Conservation (phyloP, 2,329 filamentous ascomycete species). For the Xylaria polymorpha region DNA sequence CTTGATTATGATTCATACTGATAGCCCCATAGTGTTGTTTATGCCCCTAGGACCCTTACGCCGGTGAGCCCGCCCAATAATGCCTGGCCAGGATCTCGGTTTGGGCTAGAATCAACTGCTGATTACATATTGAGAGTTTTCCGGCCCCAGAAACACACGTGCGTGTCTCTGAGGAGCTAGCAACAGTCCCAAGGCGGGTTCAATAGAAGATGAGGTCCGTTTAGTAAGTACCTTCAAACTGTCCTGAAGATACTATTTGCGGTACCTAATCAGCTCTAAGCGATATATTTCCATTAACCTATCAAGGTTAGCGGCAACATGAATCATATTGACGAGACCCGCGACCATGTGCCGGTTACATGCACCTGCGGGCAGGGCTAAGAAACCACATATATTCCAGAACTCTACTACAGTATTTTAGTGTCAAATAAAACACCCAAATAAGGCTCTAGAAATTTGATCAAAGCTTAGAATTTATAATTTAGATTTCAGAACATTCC, state of each 20-base stretch:
- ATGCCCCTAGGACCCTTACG: neutral
- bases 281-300: neutral
- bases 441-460: no score
- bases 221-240: no score
- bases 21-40: neutral
- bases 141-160: neutral
- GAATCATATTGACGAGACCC: slow-evolving; percentile 32
- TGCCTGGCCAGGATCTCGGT: neutral
- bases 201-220: neutral
- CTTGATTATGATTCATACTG: slow-evolving; percentile 32
- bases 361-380: no score
- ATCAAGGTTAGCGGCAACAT: neutral
- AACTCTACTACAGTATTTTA: no score
- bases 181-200: no score
- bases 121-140: neutral
- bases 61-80: neutral
- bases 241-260: neutral
- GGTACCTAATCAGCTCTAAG: neutral
- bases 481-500: no score
- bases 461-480: no score
- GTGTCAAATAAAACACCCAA: no score
- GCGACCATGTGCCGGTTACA: no score
- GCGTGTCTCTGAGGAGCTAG: neutral
- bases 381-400: no score
- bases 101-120: neutral